Base-by-base conservation (phyloP, 1,284 basidiomycete genomes). In the Microbotryum saponariae region DNA sequence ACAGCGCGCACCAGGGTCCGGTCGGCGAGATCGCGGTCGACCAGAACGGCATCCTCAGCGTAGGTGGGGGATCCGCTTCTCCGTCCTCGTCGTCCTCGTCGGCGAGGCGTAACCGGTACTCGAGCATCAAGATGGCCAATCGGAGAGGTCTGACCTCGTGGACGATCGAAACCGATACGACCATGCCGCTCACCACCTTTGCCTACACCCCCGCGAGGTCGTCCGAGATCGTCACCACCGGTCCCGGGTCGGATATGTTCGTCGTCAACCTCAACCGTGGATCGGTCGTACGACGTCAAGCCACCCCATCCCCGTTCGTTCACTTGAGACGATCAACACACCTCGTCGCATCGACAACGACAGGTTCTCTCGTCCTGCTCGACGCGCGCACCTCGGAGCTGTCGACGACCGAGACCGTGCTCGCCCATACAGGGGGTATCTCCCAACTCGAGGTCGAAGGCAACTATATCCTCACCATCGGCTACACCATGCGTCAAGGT, bases 401-500 rank as follows among this genome's bases (percentile, higher is more conserved):
- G 45, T 31, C 62, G 6, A 60, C 62, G 6, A 59, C 65, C 51
- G 67, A 70, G 42, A 67, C 82, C 6, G 82, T 87, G 16, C 84
- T 84, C 70, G 89, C 91, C 0, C 91, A 96, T 75, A 80, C 82
- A 21, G 85, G 85, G 57, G 88, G 89, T 3, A 80, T 94, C 31
- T 86, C 86, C 76, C 90, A 88, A n/a, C 80, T 94, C 29, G 86
- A 90, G 69, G 81, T 81, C 0, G 82, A 82, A 47, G 88, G 87
- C 4, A 86, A 90, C 74, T 82, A 85, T 64, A 81, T 88, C 29
- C 88, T 87, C 71, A 90, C 89, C 2, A 88, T 91, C 70, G 92
- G 92, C 4, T 87, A 86, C 77, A 86, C 87, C 8, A 81, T 89
- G 74, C 86, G 89, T 73, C 89, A 90, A 75, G 87, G 88, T 23